Evolutionary conservation across 2,329 filamentous ascomycete genomes (phyloP).

Genomic region (Lomentospora prolificans): DNA sequence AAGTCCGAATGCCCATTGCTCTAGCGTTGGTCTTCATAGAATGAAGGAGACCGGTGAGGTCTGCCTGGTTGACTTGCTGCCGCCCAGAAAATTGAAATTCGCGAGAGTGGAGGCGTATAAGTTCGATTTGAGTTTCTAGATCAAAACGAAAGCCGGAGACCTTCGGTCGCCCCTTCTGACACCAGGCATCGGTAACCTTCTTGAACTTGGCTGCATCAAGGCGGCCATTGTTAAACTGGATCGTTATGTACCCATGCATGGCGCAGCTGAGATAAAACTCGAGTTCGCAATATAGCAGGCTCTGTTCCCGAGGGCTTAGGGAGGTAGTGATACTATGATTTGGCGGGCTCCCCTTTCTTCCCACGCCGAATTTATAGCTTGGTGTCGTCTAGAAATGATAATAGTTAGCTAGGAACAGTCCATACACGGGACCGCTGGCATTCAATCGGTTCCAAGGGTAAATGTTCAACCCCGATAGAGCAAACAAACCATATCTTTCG

Average conservation of each 20-base stretch:
- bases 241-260: conserved; percentile 40
- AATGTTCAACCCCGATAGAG: not conserved
- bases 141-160: conserved; percentile 51
- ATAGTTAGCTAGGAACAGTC: conserved; percentile 10
- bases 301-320: conserved; percentile 45
- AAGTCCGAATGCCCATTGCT: conserved; percentile 42
- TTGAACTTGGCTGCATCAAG: conserved; percentile 41
- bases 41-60: conserved; percentile 38
- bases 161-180: conserved; percentile 39
- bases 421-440: too few relatives aligned
- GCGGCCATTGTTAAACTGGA: conserved; percentile 45
- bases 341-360: conserved; percentile 17
- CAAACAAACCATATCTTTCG: conserved; percentile 40
- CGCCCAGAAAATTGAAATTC: conserved; percentile 47
- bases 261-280: conserved; percentile 43
- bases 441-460: too few relatives aligned
- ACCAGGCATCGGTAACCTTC: conserved; percentile 41
- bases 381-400: conserved; percentile 12
- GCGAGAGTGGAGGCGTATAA: conserved; percentile 37
- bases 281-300: conserved; percentile 48
- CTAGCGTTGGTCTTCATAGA: conserved; percentile 44
- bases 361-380: conserved; percentile 21
- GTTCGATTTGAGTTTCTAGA: conserved; percentile 49
- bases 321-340: conserved; percentile 34
- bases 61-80: conserved; percentile 28